phyloP scores from a whole-genome alignment of 306 rosid genomes.

The Hippophae rhamnoides region DNA sequence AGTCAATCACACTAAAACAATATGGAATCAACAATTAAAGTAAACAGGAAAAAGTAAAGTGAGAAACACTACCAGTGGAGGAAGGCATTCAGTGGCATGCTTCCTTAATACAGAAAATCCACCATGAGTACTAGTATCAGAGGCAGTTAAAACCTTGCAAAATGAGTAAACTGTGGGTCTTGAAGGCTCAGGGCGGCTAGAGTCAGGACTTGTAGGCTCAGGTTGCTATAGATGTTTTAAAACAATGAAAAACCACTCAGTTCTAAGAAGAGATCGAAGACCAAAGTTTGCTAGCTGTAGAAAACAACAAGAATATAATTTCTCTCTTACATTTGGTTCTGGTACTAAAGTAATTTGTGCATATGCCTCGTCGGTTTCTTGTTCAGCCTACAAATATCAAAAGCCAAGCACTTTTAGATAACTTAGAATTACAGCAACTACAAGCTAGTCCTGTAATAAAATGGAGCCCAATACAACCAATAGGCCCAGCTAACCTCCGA shows the following conservation, averaged over 20 bases:
- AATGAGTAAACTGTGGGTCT: conserved; percentile 49
- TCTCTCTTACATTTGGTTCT: conserved; percentile 55
- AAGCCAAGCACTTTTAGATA: conserved; percentile 1
- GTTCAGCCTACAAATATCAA: conserved; percentile 64
- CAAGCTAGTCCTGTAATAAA: too few relatives aligned
- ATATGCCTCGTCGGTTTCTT: conserved; percentile 84
- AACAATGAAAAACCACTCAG: conserved; percentile 16
- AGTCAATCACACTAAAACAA: too few relatives aligned
- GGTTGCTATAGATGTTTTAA: conserved; percentile 38
- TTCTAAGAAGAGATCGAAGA: not conserved
- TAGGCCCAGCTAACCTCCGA: conserved; percentile 1
- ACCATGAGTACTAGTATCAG: conserved; percentile 96
- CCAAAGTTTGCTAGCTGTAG: not conserved
- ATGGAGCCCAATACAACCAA: not conserved
- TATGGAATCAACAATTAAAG: not conserved
- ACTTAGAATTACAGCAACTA: too few relatives aligned
- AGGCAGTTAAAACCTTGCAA: conserved; percentile 81
- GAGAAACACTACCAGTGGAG: conserved; percentile 51
- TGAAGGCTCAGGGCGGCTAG: conserved; percentile 27
- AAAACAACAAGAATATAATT: conserved; percentile 16
- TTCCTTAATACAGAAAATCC: conserved; percentile 90
- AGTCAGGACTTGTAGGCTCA: conserved; percentile 52
- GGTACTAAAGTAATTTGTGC: conserved; percentile 76
- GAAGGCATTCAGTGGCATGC: conserved; percentile 94
- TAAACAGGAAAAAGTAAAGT: not conserved